These are phyloP conservation scores for Chrysosporium queenslandicum DNA, from an alignment of 2,329 filamentous ascomycete species.

Conservation along the genomic window DNA sequence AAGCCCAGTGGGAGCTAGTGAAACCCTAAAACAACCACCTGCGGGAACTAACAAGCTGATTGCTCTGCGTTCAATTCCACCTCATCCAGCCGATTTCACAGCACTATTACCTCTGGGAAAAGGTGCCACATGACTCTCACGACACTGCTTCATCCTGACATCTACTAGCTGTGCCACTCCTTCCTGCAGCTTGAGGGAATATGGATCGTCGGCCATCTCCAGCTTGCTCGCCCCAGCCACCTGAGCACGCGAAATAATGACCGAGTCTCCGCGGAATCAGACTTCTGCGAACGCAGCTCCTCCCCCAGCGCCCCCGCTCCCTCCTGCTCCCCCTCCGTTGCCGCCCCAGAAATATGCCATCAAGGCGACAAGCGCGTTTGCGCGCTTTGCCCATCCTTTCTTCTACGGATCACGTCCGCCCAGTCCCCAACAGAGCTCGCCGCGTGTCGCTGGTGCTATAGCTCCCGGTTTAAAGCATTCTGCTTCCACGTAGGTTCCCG, in stretches of 20 bases:
- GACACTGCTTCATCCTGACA: not conserved
- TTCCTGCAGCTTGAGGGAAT: constrained; percentile 10
- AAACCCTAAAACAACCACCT: not conserved
- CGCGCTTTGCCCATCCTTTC: constrained; percentile 47
- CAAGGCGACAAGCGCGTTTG: constrained; percentile 39
- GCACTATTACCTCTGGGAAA: no score
- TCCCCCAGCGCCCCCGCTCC: constrained; percentile 19
- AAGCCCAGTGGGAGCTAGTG: not conserved
- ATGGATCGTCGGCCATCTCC: constrained; percentile 19
- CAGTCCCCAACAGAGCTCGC: constrained; percentile 40
- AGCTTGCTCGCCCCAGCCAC: constrained; percentile 12
- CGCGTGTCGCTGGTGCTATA: constrained; percentile 21
- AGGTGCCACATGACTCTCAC: not conserved
- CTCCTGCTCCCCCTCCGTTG: constrained; percentile 27
- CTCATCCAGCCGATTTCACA: no score
- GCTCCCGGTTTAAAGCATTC: constrained; percentile 28
- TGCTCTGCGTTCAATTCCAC: no score
- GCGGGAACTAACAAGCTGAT: no score
- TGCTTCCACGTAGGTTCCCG: constrained; percentile 31
- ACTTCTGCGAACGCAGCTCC: constrained; percentile 22
- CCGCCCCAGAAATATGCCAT: constrained; percentile 35
- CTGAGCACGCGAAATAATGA: constrained; percentile 24
- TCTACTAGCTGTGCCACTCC: constrained; percentile 9
- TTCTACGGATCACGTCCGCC: constrained; percentile 45
- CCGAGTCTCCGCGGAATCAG: constrained; percentile 23